Evolutionary conservation across 257 asterid species (phyloP).

Genomic region (Dorcoceras hygrometricum): DNA sequence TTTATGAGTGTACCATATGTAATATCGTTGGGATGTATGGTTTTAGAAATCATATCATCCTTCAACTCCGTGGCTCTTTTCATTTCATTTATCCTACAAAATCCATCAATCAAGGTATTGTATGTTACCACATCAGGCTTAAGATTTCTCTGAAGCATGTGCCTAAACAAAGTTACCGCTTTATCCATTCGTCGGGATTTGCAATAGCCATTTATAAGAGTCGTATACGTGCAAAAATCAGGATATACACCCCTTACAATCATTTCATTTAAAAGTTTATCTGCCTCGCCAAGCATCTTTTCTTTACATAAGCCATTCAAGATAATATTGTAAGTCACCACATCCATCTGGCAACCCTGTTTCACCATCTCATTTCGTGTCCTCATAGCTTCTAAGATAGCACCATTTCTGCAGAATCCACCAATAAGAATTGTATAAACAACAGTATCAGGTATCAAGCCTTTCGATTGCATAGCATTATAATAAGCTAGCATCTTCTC

Average conservation of each 20-base stretch:
- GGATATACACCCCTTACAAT: constrained; percentile 60
- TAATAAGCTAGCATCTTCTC: constrained; percentile 43
- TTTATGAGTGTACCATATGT: constrained; percentile 62
- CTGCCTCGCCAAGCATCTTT: constrained; percentile 56
- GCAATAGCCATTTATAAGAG: constrained; percentile 67
- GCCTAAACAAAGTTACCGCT: constrained; percentile 42
- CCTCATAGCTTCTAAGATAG: constrained; percentile 56
- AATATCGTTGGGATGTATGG: constrained; percentile 46
- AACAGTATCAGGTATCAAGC: constrained; percentile 56
- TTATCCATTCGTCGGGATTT: constrained; percentile 49
- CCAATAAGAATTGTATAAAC: constrained; percentile 65
- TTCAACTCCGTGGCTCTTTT: constrained; percentile 46
- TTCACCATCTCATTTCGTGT: constrained; percentile 63
- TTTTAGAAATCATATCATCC: constrained; percentile 53
- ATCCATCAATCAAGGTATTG: constrained; percentile 64
- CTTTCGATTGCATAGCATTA: constrained; percentile 44
- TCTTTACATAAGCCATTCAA: constrained; percentile 65
- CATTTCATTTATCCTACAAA: constrained; percentile 61
- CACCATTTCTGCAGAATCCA: constrained; percentile 58
- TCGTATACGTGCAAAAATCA: constrained; percentile 66
- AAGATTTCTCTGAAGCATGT: constrained; percentile 51
- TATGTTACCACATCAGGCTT: constrained; percentile 64
- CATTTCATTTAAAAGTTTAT: constrained; percentile 68
- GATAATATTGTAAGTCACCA: constrained; percentile 62
- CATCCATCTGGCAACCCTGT: constrained; percentile 61